Percentiles rank a stretch among this genome's conserved stretches.
These are phyloP conservation scores for Karstenula rhodostoma DNA, from an alignment of 2,329 filamentous ascomycete genomes.

Conservation along the genomic window DNA sequence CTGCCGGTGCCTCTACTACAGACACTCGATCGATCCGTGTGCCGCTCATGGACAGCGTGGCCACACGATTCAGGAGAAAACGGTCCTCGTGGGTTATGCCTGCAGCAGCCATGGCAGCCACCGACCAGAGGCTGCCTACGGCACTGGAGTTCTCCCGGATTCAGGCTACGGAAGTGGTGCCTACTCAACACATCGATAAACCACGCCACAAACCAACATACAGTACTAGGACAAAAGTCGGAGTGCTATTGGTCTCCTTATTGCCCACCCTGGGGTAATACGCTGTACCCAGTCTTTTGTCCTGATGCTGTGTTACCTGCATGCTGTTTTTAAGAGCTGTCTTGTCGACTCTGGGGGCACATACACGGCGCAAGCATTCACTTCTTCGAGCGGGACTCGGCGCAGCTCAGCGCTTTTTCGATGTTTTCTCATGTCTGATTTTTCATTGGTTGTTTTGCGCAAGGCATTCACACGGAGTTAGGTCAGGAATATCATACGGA, in stretches of 20 bases:
- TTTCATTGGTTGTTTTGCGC: slow-evolving; percentile 6
- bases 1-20: slow-evolving; percentile 87
- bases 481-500: slow-evolving; percentile 18
- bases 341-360: slow-evolving; percentile 4
- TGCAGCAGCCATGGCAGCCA: slow-evolving; percentile 66
- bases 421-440: slow-evolving; percentile 17
- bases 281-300: no score
- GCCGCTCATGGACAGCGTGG: slow-evolving; percentile 75
- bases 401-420: slow-evolving; percentile 18
- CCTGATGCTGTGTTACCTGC: neutral
- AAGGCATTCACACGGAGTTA: slow-evolving; percentile 41
- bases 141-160: slow-evolving; percentile 34
- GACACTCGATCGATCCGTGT: slow-evolving; percentile 86
- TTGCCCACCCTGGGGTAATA: no score
- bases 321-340: neutral
- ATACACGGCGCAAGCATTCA: slow-evolving; percentile 18
- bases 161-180: slow-evolving; percentile 41
- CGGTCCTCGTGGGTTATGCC: slow-evolving; percentile 82
- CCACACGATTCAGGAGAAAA: slow-evolving; percentile 76
- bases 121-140: slow-evolving; percentile 32
- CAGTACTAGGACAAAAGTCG: no score
- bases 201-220: slow-evolving; percentile 10
- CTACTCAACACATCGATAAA: slow-evolving; percentile 26
- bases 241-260: no score
- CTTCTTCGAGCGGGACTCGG: slow-evolving; percentile 37